Conservation (phyloP, 352 stramenopile genomes). For the Phytophthora hybrid region DNA sequence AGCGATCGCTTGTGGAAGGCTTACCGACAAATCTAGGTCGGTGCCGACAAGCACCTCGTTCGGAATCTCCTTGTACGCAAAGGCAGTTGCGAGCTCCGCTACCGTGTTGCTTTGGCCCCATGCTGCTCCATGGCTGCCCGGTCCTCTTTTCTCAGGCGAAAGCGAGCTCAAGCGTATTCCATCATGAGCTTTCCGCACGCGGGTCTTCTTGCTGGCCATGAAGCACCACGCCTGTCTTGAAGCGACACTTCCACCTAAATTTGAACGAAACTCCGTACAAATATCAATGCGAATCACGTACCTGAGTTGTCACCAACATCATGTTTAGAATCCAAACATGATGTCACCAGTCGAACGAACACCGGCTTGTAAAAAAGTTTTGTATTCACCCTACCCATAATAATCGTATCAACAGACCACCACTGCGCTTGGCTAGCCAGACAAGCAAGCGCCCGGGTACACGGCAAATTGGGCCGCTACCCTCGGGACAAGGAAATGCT, state of each 20-base stretch:
- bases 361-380: slow-evolving; percentile 6
- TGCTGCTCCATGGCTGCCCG: slow-evolving; percentile 1
- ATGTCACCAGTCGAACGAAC: neutral
- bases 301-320: neutral
- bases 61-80: slow-evolving; percentile 71
- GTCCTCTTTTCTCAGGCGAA: slow-evolving; percentile 14
- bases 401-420: too few relatives aligned
- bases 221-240: neutral
- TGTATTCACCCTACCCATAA: slow-evolving; percentile 45
- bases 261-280: slow-evolving; percentile 1
- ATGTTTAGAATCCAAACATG: neutral
- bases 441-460: too few relatives aligned
- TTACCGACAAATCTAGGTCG: slow-evolving; percentile 73
- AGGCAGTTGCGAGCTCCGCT: slow-evolving; percentile 50
- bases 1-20: neutral
- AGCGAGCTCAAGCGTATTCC: slow-evolving; percentile 60
- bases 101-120: slow-evolving; percentile 30
- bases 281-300: neutral
- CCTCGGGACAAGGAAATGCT: too few relatives aligned
- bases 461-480: too few relatives aligned
- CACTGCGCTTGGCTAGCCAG: slow-evolving; percentile 7
- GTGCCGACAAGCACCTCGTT: slow-evolving; percentile 64
- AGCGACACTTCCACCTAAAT: slow-evolving; percentile 2
- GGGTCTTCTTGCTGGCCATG: slow-evolving; percentile 50
- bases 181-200: slow-evolving; percentile 46